These are phyloP conservation scores for Auxenochlorella protothecoides DNA, from an alignment of 139 green algal species.

Conservation along the genomic window DNA sequence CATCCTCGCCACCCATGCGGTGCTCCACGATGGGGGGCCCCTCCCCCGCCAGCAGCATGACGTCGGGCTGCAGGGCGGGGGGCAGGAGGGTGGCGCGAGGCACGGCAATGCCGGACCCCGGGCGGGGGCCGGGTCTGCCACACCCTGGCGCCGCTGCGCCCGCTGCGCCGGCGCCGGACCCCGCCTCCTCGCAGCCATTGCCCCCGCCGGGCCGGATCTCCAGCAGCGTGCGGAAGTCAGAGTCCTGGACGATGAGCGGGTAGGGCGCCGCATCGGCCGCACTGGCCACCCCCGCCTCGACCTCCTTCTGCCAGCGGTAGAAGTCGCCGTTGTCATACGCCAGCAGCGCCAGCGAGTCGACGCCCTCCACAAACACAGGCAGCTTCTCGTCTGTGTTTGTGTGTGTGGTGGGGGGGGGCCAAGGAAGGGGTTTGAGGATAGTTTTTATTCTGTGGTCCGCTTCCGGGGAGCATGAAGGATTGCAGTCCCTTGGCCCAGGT, in stretches of 20 bases:
- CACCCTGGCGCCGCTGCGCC: not conserved
- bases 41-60: conserved; percentile 2
- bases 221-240: conserved; percentile 23
- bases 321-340: conserved; percentile 27
- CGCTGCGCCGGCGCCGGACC: too few relatives aligned
- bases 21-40: conserved; percentile 6
- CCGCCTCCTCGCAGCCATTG: not conserved
- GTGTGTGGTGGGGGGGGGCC: not conserved
- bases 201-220: conserved; percentile 11
- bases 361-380: conserved; percentile 21
- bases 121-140: not conserved
- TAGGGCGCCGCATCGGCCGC: conserved; percentile 17
- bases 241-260: conserved; percentile 30
- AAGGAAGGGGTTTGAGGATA: too few relatives aligned
- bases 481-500: too few relatives aligned
- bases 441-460: too few relatives aligned
- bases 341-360: conserved; percentile 8
- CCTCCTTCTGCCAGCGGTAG: conserved; percentile 20
- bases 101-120: conserved; percentile 11
- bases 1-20: not conserved
- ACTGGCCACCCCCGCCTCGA: conserved; percentile 13
- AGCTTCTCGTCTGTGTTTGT: conserved; percentile 25
- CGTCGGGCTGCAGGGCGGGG: conserved; percentile 7
- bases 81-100: conserved; percentile 10
- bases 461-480: too few relatives aligned